Conservation (phyloP, 345 rosid genomes). For the Arabis alpina region DNA sequence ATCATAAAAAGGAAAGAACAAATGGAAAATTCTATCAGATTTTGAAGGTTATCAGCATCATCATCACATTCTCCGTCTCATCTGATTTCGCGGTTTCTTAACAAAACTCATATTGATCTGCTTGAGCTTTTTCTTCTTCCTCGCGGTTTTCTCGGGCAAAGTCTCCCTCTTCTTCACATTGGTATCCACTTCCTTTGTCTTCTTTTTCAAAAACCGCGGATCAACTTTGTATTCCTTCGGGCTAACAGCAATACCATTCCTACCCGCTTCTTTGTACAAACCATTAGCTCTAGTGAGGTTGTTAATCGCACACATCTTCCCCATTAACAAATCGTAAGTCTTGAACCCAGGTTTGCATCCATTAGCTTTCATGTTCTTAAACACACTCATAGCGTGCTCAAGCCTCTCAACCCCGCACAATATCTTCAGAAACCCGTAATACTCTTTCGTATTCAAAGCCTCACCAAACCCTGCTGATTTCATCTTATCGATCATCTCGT, state of each 20-base stretch:
- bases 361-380: conserved; percentile 78
- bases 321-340: conserved; percentile 84
- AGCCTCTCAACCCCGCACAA: conserved; percentile 95
- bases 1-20: conserved; percentile 30
- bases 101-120: conserved; percentile 86
- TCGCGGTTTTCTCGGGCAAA: conserved; percentile 89
- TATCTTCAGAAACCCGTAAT: conserved; percentile 74
- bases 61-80: conserved; percentile 47
- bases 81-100: conserved; percentile 72
- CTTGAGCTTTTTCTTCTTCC: conserved; percentile 84
- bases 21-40: conserved; percentile 16
- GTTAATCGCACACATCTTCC: conserved; percentile 70
- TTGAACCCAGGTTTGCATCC: conserved; percentile 75
- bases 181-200: conserved; percentile 57
- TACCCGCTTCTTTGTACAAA: conserved; percentile 68
- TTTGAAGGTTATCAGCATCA: conserved; percentile 15
- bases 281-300: conserved; percentile 77
- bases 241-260: conserved; percentile 65
- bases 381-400: conserved; percentile 87
- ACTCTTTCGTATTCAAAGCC: conserved; percentile 61
- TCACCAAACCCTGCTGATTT: conserved; percentile 71
- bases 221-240: conserved; percentile 78
- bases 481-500: conserved; percentile 90
- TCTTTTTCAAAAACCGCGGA: conserved; percentile 65
- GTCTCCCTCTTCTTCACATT: conserved; percentile 91